Evolutionary conservation across 1,284 basidiomycete species (phyloP), one percentile per base, ranked within the genome.

Genomic region (Rhodotorula sp.): DNA sequence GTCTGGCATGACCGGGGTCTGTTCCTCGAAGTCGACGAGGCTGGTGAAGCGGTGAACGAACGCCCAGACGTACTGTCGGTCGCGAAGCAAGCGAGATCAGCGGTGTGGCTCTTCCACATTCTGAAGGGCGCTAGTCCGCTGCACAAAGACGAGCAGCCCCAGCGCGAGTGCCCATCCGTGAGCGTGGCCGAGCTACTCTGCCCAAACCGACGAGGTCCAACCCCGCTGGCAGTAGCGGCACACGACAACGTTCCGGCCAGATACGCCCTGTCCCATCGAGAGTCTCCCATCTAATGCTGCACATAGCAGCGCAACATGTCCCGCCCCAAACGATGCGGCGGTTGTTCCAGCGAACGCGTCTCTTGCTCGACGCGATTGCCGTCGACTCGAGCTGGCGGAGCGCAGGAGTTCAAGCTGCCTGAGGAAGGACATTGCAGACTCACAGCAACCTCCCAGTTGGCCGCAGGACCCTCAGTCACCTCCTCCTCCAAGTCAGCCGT

Each of bases 1-100:
- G 61, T 52, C 48, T 20, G 61, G 69, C 28, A 70, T 30, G n/a
- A 53, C 16, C 9, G 54, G 37, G 31, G 65, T 44, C 6, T 5
- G 16, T 10, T 40, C 51, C 30, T 65, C 54, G 34, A 50, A 44
- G 48, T 67, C 40, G 59, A 59, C 59, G 22, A 69, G 60, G 40
- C 68, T 63, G 63, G 72, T 72, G 68, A 72, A 74, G 22, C 55
- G 60, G 34, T 55, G 40, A 50, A 72, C 44, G 64, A 67, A 74
- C 20, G 70, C 63, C 65, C 69, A 74, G 51, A 74, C 68, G 62
- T 74, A 74, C 72, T 74, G 67, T 24, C 20, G 4, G 37, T 6
- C 2, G 34, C 28, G n/a, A n/a, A 34, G 37, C 31, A 26, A 15
- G 57, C 24, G 46, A 37, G 47, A 51, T 10, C 24, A 44, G 16